phyloP scores from a whole-genome alignment of 768 basidiomycete species.

The Amanita subjunquillea region DNA sequence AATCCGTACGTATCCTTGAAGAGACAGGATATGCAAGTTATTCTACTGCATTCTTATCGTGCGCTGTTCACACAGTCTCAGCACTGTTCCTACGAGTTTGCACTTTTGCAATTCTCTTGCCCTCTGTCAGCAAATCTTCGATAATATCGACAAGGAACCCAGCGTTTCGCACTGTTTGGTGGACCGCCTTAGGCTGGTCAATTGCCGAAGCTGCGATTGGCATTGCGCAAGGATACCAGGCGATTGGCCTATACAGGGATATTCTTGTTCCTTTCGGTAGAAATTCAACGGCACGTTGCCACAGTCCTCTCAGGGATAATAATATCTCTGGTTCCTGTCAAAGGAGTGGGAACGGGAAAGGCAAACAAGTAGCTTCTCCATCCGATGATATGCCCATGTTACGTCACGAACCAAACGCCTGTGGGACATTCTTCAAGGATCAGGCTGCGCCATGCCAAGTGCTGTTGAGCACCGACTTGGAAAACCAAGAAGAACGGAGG shows the following conservation, averaged over 20 bases:
- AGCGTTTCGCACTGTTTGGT: constrained; percentile 65
- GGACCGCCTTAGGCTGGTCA: constrained; percentile 70
- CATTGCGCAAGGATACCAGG: constrained; percentile 62
- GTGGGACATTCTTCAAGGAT: background rate
- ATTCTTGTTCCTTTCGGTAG: constrained; percentile 36
- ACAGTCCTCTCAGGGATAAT: background rate
- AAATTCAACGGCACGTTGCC: background rate
- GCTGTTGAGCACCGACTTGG: background rate
- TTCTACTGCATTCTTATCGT: constrained; percentile 19
- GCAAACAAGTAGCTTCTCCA: constrained; percentile 1
- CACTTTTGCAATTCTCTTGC: constrained; percentile 39
- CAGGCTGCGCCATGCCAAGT: background rate
- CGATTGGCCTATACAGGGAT: constrained; percentile 56
- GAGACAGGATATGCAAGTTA: constrained; percentile 8
- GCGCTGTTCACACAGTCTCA: constrained; percentile 36
- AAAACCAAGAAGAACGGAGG: background rate
- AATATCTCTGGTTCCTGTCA: background rate
- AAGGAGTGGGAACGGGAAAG: background rate
- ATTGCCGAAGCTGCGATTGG: constrained; percentile 55
- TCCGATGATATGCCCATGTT: background rate
- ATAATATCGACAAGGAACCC: constrained; percentile 41
- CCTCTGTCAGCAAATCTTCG: constrained; percentile 19
- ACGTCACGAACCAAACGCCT: background rate
- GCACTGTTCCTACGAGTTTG: constrained; percentile 45
- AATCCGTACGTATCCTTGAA: constrained; percentile 18